phyloP scores from a whole-genome alignment of 108 stramenopile genomes.

The Cyclotella choctawhatcheeana region DNA sequence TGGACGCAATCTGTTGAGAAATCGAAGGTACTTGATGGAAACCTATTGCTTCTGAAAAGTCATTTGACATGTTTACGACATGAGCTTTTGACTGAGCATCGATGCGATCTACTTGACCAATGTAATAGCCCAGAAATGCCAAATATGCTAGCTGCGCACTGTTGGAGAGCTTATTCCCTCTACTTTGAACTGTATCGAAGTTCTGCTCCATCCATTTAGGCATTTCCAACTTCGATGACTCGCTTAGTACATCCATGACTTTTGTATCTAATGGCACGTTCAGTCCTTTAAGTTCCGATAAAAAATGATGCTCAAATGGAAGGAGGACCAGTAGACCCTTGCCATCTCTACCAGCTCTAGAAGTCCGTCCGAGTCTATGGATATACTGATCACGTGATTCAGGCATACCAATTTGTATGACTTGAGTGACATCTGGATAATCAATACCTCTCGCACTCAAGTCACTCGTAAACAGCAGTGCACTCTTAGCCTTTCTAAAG shows the following conservation, averaged over 20 bases:
- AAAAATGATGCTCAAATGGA: slow-evolving; percentile 50
- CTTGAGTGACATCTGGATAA: slow-evolving; percentile 82
- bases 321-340: slow-evolving; percentile 51
- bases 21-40: slow-evolving; percentile 35
- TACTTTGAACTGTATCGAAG: slow-evolving; percentile 31
- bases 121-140: slow-evolving; percentile 85
- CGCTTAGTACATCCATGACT: slow-evolving; percentile 9
- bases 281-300: slow-evolving; percentile 48
- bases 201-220: slow-evolving; percentile 39
- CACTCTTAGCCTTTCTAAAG: slow-evolving; percentile 59
- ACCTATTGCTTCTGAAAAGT: slow-evolving; percentile 53
- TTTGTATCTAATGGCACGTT: slow-evolving; percentile 23
- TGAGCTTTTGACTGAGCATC: slow-evolving; percentile 39
- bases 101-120: slow-evolving; percentile 51
- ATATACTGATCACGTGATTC: slow-evolving; percentile 78
- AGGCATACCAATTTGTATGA: slow-evolving; percentile 79
- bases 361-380: slow-evolving; percentile 88
- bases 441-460: slow-evolving; percentile 87
- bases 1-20: slow-evolving; percentile 25
- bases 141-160: slow-evolving; percentile 52
- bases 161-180: slow-evolving; percentile 44
- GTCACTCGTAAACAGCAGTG: slow-evolving; percentile 79
- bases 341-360: slow-evolving; percentile 69
- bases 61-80: slow-evolving; percentile 58
- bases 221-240: slow-evolving; percentile 1